These are phyloP conservation scores for Venturia pyrina DNA, from an alignment of 2,329 filamentous ascomycete species.

Conservation along the genomic window DNA sequence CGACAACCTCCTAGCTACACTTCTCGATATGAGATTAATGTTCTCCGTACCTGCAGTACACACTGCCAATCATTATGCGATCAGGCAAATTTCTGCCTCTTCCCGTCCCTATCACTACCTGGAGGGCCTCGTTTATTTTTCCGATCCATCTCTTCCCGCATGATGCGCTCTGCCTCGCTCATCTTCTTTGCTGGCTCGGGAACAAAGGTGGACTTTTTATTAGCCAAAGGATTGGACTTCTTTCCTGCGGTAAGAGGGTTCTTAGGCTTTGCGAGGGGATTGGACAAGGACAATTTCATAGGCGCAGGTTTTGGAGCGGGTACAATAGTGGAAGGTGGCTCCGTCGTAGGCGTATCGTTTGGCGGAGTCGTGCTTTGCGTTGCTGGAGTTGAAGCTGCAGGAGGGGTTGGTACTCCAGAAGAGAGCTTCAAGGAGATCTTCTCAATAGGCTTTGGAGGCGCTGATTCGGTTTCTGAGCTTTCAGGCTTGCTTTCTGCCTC, in stretches of 20 bases:
- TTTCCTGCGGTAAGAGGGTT: conserved; percentile 58
- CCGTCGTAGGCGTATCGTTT: not conserved
- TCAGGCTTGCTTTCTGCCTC: conserved; percentile 18
- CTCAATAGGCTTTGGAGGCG: conserved; percentile 48
- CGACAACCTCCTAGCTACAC: too few species aligned
- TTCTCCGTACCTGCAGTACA: not conserved
- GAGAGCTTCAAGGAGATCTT: conserved; percentile 62
- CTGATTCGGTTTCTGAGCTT: conserved; percentile 13
- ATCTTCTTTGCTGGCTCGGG: conserved; percentile 65
- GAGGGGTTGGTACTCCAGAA: conserved; percentile 17
- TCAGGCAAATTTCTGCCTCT: conserved; percentile 3
- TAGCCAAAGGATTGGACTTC: conserved; percentile 61
- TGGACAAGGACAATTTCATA: conserved; percentile 54
- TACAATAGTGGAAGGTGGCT: not conserved
- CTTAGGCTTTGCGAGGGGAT: conserved; percentile 52
- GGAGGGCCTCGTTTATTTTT: conserved; percentile 19
- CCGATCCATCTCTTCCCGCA: conserved; percentile 52
- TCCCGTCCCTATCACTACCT: not conserved
- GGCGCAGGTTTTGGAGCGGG: not conserved
- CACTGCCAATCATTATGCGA: not conserved
- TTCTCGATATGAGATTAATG: not conserved
- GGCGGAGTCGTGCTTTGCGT: not conserved
- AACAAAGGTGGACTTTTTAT: conserved; percentile 50
- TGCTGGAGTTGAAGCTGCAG: conserved; percentile 18
- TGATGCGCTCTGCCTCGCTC: conserved; percentile 79